A percentile compares a stretch with the other conserved stretches of the same genome.
phyloP scores from a whole-genome alignment of 2,329 filamentous ascomycete genomes.

The Allantophomopsis cytisporea region DNA sequence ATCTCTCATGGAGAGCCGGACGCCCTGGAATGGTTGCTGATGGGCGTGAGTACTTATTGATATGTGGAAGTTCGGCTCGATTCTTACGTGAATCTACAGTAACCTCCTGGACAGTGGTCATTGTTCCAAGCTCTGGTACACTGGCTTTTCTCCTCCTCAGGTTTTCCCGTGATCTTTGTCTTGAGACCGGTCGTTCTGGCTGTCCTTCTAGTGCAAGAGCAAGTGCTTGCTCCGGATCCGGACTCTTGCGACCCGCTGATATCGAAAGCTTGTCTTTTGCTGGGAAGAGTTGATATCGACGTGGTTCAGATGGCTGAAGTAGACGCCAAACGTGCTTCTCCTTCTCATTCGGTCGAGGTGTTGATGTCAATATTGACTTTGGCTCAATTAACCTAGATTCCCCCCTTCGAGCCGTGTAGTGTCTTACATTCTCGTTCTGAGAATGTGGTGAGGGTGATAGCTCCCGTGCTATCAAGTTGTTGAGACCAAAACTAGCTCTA shows the following conservation, averaged over 20 bases:
- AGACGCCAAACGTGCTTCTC: slow-evolving; percentile 46
- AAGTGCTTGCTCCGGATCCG: slow-evolving; percentile 36
- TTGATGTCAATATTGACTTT: not conserved
- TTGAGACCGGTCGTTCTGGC: slow-evolving; percentile 23
- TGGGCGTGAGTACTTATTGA: slow-evolving; percentile 4
- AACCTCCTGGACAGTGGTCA: slow-evolving; percentile 55
- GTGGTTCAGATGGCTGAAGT: slow-evolving; percentile 34
- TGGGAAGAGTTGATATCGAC: slow-evolving; percentile 51
- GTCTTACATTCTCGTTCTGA: not conserved
- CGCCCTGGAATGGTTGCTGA: slow-evolving; percentile 54
- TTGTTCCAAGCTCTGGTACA: slow-evolving; percentile 49
- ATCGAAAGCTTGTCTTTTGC: slow-evolving; percentile 23
- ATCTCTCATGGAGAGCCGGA: slow-evolving; percentile 49
- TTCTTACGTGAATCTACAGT: slow-evolving; percentile 59
- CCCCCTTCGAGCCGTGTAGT: not conserved
- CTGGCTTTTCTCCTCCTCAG: slow-evolving; percentile 47
- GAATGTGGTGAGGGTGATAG: not conserved
- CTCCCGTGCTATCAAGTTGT: slow-evolving; percentile 1
- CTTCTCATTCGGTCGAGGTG: slow-evolving; percentile 7
- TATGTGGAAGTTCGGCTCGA: not conserved
- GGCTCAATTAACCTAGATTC: not conserved
- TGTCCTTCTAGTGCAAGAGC: slow-evolving; percentile 25
- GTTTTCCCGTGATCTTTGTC: slow-evolving; percentile 42
- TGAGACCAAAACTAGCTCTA: not conserved
- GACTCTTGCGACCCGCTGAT: slow-evolving; percentile 26